Evolutionary conservation across 306 rosid species (phyloP).

Genomic region (Cyamopsis tetragonoloba): DNA sequence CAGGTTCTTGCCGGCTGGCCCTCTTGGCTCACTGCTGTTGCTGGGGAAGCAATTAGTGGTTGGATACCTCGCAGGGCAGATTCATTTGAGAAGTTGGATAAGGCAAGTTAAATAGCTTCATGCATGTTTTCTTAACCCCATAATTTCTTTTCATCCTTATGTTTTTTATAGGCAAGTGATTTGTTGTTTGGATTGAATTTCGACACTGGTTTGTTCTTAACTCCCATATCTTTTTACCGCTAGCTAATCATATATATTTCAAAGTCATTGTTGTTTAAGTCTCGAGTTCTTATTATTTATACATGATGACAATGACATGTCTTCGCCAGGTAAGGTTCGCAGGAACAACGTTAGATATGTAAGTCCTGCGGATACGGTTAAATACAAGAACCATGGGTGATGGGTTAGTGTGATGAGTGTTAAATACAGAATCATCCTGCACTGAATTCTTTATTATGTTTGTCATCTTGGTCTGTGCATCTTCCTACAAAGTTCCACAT

Average conservation of each 20-base stretch:
- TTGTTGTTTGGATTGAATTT: background rate
- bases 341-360: background rate
- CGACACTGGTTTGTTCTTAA: no score
- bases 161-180: background rate
- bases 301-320: no score
- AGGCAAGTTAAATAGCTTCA: constrained; percentile 37
- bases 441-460: background rate
- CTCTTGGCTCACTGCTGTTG: constrained; percentile 80
- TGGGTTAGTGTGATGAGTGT: background rate
- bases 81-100: constrained; percentile 73
- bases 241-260: no score
- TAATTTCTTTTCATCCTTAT: background rate
- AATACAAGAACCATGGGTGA: background rate
- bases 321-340: no score
- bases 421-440: background rate
- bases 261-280: no score
- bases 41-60: constrained; percentile 79
- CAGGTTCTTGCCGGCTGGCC: constrained; percentile 88
- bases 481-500: background rate
- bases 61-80: constrained; percentile 86
- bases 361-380: background rate
- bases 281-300: no score
- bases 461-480: background rate
- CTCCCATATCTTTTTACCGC: no score
- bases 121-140: background rate